Evolutionary conservation across 805 yeast genomes (phyloP), one percentile per base, ranked within the genome.

Genomic region (Candida silvicultrix): DNA sequence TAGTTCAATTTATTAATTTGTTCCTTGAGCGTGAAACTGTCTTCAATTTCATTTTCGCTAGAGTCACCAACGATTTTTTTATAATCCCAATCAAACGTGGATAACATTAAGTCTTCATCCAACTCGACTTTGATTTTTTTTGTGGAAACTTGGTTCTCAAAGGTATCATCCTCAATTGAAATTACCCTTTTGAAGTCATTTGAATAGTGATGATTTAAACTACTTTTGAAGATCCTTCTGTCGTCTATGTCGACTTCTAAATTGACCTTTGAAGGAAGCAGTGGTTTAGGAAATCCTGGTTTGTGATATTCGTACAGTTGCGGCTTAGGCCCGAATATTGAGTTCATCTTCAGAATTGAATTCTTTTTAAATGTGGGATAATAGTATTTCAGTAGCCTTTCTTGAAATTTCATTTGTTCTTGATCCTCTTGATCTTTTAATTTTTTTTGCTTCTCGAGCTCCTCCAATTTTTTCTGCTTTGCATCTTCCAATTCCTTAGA

Each of bases 71-170:
- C 68, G 20, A 84, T 79, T 11, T 65, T 69, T 23, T 79, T 81
- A 55, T 82, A 86, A 52, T 85, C 80, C 95, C 95, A 87, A 47
- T 83, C 88, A 16, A 85, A 83, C 0, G 89, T 74, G 0, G 90
- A 83, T 20, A 86, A 65, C 2, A 83, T 67, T 43, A 84, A 57
- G 48, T 82, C 85, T 37, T 76, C 78, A 29, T 77, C 57, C 1
- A 51, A 25, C 12, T 46, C 47, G 19, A 38, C 36, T 34, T 47
- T 52, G 15, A 32, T 29, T 40, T 48, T 54, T 42, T 53, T 54
- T 25, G 48, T 49, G 10, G 51, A 20, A 18, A 46, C 42, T 14
- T 44, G 29, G n/a, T 47, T 40, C 19, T 51, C 54, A 23, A 53
- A 38, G 6, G 49, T 38, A 19, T 48, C 46, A 15, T 48, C 53